Evolutionary conservation across 805 yeast genomes (phyloP).

Genomic region (Starmerella floricola): DNA sequence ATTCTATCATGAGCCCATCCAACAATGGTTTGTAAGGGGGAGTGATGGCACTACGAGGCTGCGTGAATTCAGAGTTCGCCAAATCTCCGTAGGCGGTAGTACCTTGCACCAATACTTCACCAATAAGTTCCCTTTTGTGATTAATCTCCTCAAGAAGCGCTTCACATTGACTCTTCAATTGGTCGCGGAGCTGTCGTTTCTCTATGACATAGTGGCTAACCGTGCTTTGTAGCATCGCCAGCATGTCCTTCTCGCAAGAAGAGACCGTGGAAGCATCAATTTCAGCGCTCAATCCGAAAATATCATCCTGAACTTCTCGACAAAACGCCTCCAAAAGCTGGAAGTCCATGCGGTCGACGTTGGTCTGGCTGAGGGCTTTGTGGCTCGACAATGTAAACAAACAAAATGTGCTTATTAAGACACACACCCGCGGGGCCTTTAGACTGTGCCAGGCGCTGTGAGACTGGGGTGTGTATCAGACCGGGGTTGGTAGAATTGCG

Average conservation of each 20-base stretch:
- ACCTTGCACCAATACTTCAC: neutral
- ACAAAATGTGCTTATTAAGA: neutral
- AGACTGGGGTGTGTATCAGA: too few relatives aligned
- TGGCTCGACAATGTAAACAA: neutral
- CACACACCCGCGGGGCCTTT: too few relatives aligned
- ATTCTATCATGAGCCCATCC: neutral
- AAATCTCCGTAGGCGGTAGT: neutral
- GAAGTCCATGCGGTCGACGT: neutral
- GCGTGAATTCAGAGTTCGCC: neutral
- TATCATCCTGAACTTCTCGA: neutral
- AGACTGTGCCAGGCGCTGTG: too few relatives aligned
- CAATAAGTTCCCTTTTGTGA: neutral
- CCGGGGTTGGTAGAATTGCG: too few relatives aligned
- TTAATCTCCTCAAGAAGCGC: neutral
- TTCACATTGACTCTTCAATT: neutral
- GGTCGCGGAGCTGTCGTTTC: neutral
- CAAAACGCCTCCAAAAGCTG: neutral
- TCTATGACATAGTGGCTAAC: neutral
- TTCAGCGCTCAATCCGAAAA: neutral
- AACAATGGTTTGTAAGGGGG: slow-evolving; percentile 1
- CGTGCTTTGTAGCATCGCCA: neutral
- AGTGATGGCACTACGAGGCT: too few relatives aligned
- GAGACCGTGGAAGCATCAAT: neutral
- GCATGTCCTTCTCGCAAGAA: neutral
- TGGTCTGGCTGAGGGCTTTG: neutral